Conservation (phyloP, 768 basidiomycete genomes). For the Nidularia pulvinata region DNA sequence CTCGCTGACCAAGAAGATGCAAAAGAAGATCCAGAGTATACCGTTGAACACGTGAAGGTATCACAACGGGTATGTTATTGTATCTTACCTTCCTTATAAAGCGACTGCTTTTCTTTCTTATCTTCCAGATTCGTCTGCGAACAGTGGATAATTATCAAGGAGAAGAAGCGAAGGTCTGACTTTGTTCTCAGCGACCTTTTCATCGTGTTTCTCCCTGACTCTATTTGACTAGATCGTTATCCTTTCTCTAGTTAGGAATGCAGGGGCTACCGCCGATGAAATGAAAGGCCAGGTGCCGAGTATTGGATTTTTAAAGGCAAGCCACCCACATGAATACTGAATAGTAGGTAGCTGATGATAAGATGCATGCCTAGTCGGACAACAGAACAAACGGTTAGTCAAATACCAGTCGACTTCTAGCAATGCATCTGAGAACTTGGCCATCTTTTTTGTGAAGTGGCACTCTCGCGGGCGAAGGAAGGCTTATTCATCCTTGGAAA, state of each 20-base stretch:
- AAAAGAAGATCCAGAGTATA: conserved; percentile 8
- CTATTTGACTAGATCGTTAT: conserved; percentile 53
- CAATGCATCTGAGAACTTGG: no score
- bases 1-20: conserved; percentile 47
- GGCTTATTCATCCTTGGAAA: conserved; percentile 78
- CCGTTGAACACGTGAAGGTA: conserved; percentile 48
- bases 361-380: conserved; percentile 35
- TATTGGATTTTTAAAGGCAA: conserved; percentile 78
- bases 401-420: no score
- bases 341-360: not conserved
- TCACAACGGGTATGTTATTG: conserved; percentile 44
- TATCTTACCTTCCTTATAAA: not conserved
- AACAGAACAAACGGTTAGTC: conserved; percentile 52
- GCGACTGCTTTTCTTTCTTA: not conserved
- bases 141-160: conserved; percentile 85
- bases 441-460: conserved; percentile 36
- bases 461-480: conserved; percentile 72
- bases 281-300: conserved; percentile 27
- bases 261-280: conserved; percentile 38
- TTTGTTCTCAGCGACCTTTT: no score
- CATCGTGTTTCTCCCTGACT: not conserved
- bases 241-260: conserved; percentile 73
- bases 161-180: conserved; percentile 57
- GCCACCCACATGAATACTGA: not conserved
- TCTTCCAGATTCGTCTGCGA: conserved; percentile 57